Conservation (phyloP, 495 filamentous ascomycete genomes). For the Neurospora sp. region DNA sequence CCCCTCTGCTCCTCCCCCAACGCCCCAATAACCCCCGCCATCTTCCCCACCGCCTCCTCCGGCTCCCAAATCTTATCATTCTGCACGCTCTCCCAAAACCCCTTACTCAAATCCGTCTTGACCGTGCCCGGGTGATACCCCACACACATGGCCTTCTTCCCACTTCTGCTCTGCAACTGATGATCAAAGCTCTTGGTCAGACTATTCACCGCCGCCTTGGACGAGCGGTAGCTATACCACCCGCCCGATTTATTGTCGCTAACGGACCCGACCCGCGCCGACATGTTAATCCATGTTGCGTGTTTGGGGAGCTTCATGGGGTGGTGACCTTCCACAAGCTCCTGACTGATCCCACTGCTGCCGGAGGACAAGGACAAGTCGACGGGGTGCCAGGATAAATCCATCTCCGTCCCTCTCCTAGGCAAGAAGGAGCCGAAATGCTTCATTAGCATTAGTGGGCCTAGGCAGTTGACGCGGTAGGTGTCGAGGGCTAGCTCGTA, state of each 20-base stretch:
- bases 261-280: conserved; percentile 66
- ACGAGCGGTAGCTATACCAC: conserved; percentile 67
- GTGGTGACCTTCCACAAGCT: neutral
- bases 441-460: conserved; percentile 66
- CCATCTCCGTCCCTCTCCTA: conserved; percentile 16
- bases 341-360: neutral
- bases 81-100: conserved; percentile 54
- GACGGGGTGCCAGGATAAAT: neutral
- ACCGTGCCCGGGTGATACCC: conserved; percentile 80
- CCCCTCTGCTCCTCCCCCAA: conserved; percentile 47
- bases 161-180: conserved; percentile 44
- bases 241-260: conserved; percentile 58
- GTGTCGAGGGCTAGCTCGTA: conserved; percentile 46
- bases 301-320: conserved; percentile 4
- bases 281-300: conserved; percentile 60
- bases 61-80: conserved; percentile 53
- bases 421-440: conserved; percentile 61
- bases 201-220: conserved; percentile 63
- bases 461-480: conserved; percentile 61
- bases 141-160: conserved; percentile 52
- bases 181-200: conserved; percentile 64
- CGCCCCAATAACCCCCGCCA: conserved; percentile 46
- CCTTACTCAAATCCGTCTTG: conserved; percentile 59
- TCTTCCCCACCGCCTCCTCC: conserved; percentile 48
- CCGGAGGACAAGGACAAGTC: neutral